Base-by-base conservation (phyloP, 2,329 filamentous ascomycete species). In the Verticillium longisporum region DNA sequence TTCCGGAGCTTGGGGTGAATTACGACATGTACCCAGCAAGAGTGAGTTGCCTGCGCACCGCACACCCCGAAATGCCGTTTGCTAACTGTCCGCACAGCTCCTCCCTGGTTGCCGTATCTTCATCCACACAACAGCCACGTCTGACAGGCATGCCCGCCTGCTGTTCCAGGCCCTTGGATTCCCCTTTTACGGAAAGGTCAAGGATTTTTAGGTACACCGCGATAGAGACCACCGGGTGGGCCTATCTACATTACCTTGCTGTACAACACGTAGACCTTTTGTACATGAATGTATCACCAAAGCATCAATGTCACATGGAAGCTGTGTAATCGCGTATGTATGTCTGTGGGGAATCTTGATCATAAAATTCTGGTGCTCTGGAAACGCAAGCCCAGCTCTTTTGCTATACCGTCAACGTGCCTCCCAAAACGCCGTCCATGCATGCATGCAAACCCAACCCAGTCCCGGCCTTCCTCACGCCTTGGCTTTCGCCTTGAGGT, bases 1-100 rank as follows among this genome's bases (percentile, higher is more conserved):
- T 98, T 77, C 95, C 95, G 0, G 95, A 99, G 78, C 85, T 99
- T 55, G 93, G 97, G 75, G 86, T 92, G 68, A 97, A 97, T 79
- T 97, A 95, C 72, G 91, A 96, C 77, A 82, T 86, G 77, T 87
- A 85, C 69, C 83, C 83, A 55, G 75, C 81, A 60, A 80, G 80
- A 62, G 66, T 68, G 37, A 63, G 59, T 53, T 45, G 55, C 15
- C 6, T 15, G 32, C 21, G 57, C 38, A 36, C 34, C 7, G 34
- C 64, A 66, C 59, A 87, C 83, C 73, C 88, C 87, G 67, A 84
- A 83, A 36, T 21, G 5, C 31, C 2, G 26, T 9, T 14, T 55
- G 57, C 64, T 65, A 45, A 64, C 85, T 84, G 7, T 14, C 31
- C 2, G 1, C 41, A 1, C 21, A 65, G 76, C 88, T 95, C 88